A percentile compares a stretch with the other conserved stretches of the same genome.
Conservation (phyloP, 495 filamentous ascomycete species). For the Bacidia rubella region DNA sequence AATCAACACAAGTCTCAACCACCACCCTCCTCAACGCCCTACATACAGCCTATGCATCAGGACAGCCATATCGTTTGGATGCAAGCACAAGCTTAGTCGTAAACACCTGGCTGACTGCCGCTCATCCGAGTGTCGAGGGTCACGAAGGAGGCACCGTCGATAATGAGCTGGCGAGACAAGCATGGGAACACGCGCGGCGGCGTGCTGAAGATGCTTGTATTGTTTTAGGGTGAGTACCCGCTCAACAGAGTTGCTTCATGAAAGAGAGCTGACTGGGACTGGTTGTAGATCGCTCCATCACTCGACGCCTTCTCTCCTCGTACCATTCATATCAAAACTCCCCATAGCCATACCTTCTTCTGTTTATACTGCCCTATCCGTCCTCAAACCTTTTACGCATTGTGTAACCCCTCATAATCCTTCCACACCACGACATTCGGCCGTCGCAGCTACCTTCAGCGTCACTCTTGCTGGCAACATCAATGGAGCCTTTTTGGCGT, state of each 20-base stretch:
- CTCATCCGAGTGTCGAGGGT: constrained; percentile 50
- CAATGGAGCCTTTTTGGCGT: constrained; percentile 55
- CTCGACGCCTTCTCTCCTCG: constrained; percentile 72
- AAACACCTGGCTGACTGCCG: constrained; percentile 83
- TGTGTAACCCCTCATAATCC: constrained; percentile 83
- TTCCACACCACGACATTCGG: constrained; percentile 66
- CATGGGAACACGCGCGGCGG: constrained; percentile 93
- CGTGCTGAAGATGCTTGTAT: constrained; percentile 95
- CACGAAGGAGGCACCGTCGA: constrained; percentile 67
- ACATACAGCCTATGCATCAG: constrained; percentile 75
- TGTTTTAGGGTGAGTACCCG: constrained; percentile 68
- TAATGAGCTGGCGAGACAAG: constrained; percentile 59
- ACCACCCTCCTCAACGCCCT: constrained; percentile 83
- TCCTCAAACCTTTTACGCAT: constrained; percentile 71
- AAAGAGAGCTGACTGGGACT: constrained; percentile 16
- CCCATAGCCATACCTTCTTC: constrained; percentile 62
- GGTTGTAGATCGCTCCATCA: constrained; percentile 63
- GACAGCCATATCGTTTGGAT: constrained; percentile 70
- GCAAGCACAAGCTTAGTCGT: constrained; percentile 87
- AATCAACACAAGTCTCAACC: constrained; percentile 72
- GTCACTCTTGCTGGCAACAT: constrained; percentile 71
- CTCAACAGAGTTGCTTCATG: constrained; percentile 4
- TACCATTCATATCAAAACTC: constrained; percentile 66
- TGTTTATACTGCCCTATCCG: constrained; percentile 62
- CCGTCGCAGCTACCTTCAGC: constrained; percentile 66